Evolutionary conservation across 2,329 filamentous ascomycete genomes (phyloP), one percentile per base, ranked within the genome.

Genomic region (Cercospora janseana): DNA sequence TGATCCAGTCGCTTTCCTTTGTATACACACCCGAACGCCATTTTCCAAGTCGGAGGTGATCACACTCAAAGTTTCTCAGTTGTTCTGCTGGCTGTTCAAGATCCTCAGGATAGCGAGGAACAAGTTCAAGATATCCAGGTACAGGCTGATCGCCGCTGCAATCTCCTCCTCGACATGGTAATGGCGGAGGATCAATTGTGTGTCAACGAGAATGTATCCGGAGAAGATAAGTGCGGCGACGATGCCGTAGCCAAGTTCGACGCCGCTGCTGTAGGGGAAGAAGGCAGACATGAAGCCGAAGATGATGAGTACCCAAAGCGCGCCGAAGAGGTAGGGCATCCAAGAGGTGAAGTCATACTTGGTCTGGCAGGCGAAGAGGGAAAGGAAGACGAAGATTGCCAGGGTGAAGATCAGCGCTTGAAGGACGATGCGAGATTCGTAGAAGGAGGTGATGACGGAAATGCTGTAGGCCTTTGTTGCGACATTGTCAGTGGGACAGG

Each of bases 331-430:
- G 69, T 96, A 97, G 13, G 93, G 92, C 77, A 92, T 88, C 92
- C 93, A 98, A 58, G 82, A 86, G 1, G 92, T 97, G 69, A 98
- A 98, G 76, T 98, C 93, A 68, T 98, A 98, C 70, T 94, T 95
- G 58, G 87, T 88, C 76, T 98, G 93, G 80, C 91, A 95, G 42
- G 93, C 93, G 69, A 98, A 97, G 35, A 91, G 71, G 3, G 80
- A 84, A 50, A 85, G 69, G 23, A 77, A 79, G 37, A 84, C 70
- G 63, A 85, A 85, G 61, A 85, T 81, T 45, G 75, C 82, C 7
- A 83, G 69, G 1, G 93, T 98, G 51, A 98, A 82, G 58, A 95
- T 72, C 26, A 95, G 85, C 12, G 93, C 93, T 71, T 95, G 86
- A 40, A 98, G 79, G 16, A 98, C 93, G 65, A 97, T 85, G 44